These are phyloP conservation scores for Kluyveromyces nonfermentans DNA, from an alignment of 805 yeast genomes.

Conservation along the genomic window DNA sequence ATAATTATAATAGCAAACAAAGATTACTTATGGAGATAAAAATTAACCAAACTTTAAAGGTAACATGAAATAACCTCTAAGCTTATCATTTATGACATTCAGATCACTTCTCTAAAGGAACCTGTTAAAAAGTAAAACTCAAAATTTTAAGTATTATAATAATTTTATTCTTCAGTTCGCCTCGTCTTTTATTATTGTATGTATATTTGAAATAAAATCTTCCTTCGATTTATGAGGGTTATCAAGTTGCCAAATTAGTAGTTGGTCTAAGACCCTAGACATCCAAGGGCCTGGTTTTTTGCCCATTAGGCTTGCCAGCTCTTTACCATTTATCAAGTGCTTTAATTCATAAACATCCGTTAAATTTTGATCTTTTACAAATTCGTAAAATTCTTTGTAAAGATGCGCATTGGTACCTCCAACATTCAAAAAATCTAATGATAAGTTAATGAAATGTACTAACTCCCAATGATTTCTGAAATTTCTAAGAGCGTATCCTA, in stretches of 20 bases:
- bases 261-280: slow-evolving; percentile 42
- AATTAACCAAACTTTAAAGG: background rate
- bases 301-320: slow-evolving; percentile 40
- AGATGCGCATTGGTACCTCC: slow-evolving; percentile 16
- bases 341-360: slow-evolving; percentile 34
- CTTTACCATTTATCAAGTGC: slow-evolving; percentile 72
- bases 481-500: slow-evolving; percentile 51
- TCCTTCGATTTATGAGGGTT: slow-evolving; percentile 47
- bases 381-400: slow-evolving; percentile 29
- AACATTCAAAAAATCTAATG: slow-evolving; percentile 10
- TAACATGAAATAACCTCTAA: background rate
- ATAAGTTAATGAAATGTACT: slow-evolving; percentile 31
- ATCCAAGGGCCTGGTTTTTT: slow-evolving; percentile 87
- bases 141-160: background rate
- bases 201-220: slow-evolving; percentile 36
- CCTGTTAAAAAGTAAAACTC: background rate
- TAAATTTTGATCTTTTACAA: slow-evolving; percentile 16
- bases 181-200: background rate
- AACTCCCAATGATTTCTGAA: slow-evolving; percentile 45
- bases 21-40: background rate
- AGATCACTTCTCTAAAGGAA: background rate
- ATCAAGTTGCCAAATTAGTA: slow-evolving; percentile 71
- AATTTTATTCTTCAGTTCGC: background rate
- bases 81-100: background rate
- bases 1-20: background rate